Percentiles rank a stretch among this genome's conserved stretches.
phyloP scores from a whole-genome alignment of 306 rosid genomes.

The Medicago lupulina region DNA sequence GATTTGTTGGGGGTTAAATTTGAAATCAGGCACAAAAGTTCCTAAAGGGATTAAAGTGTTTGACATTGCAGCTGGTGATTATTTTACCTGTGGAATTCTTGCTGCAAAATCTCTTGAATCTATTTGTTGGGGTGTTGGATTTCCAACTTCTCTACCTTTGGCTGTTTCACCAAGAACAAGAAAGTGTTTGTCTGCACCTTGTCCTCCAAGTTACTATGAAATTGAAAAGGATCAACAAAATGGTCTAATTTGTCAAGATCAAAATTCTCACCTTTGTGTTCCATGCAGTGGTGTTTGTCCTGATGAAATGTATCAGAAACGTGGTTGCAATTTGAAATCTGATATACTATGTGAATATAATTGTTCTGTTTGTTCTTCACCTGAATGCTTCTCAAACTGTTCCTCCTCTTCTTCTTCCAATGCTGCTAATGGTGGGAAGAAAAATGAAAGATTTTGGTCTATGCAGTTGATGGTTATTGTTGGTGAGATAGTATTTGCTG shows the following conservation, averaged over 20 bases:
- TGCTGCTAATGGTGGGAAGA: conserved; percentile 46
- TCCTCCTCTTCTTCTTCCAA: conserved; percentile 48
- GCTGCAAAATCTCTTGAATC: conserved; percentile 78
- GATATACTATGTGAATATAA: conserved; percentile 84
- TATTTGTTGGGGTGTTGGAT: conserved; percentile 91
- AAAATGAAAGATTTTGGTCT: conserved; percentile 68
- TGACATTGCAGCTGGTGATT: conserved; percentile 85
- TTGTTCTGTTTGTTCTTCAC: conserved; percentile 69
- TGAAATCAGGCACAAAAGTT: conserved; percentile 68
- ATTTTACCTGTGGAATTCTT: conserved; percentile 85
- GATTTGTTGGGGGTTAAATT: conserved; percentile 82
- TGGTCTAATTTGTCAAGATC: conserved; percentile 60
- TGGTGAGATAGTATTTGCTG: conserved; percentile 75
- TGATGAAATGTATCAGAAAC: conserved; percentile 68
- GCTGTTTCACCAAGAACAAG: conserved; percentile 76
- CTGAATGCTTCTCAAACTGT: conserved; percentile 68
- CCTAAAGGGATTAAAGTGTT: conserved; percentile 67
- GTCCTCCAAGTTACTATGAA: conserved; percentile 78
- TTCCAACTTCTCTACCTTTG: conserved; percentile 79
- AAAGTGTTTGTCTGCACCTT: conserved; percentile 68
- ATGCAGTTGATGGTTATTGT: conserved; percentile 68
- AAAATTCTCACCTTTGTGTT: conserved; percentile 62
- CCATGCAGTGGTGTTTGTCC: conserved; percentile 79
- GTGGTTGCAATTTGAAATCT: conserved; percentile 56
- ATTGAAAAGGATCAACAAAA: conserved; percentile 39